Percentiles rank a stretch among this genome's conserved stretches.
phyloP scores from a whole-genome alignment of 169 alveolate species.

The Plasmodium ovale region DNA sequence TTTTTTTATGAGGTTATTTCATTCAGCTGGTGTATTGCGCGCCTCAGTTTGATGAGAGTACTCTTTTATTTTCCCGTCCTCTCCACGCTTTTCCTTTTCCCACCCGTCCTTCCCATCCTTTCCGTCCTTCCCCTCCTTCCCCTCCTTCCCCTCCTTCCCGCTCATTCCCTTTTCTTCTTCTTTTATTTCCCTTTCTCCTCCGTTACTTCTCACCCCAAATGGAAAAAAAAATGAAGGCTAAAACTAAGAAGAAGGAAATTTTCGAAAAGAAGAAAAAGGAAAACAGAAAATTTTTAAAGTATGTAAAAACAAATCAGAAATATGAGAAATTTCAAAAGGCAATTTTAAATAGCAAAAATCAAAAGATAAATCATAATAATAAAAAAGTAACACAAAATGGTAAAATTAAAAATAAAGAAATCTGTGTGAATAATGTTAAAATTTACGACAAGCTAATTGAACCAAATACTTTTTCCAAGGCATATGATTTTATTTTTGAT shows the following conservation, averaged over 20 bases:
- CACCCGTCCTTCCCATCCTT: no score
- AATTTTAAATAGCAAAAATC: constrained; percentile 46
- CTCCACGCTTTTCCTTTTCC: no score
- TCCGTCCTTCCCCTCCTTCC: no score
- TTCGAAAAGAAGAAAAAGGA: constrained; percentile 59
- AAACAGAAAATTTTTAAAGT: constrained; percentile 32
- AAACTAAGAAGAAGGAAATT: constrained; percentile 59
- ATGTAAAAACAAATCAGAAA: constrained; percentile 59
- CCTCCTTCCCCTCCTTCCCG: no score
- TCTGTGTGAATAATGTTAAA: not conserved
- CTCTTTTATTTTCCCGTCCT: no score
- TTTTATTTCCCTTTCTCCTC: not conserved
- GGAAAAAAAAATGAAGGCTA: constrained; percentile 27
- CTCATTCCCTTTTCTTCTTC: not conserved
- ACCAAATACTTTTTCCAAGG: constrained; percentile 46
- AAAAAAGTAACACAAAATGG: constrained; percentile 23
- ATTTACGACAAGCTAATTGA: constrained; percentile 21
- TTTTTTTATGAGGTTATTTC: no score
- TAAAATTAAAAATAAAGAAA: constrained; percentile 39
- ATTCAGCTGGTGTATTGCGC: no score
- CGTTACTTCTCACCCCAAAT: not conserved
- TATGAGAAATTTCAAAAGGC: constrained; percentile 72
- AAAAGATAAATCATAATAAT: constrained; percentile 35
- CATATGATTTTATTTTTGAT: constrained; percentile 63
- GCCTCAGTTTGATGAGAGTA: no score